phyloP scores from a whole-genome alignment of 148 eudicot species.

The Camellia sinensis region DNA sequence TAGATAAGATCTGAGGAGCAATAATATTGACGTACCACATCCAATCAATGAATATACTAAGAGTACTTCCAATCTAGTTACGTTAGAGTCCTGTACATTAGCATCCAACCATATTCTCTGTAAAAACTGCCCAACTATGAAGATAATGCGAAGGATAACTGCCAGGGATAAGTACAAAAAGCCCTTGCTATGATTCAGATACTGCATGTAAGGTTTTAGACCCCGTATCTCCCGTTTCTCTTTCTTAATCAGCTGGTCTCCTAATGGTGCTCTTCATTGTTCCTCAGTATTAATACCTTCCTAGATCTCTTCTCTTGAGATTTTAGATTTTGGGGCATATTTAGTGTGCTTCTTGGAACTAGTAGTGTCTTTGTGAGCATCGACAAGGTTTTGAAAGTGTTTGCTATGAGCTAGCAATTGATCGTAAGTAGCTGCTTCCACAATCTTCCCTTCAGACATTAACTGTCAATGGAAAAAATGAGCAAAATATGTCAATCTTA shows the following conservation, averaged over 20 bases:
- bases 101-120: slow-evolving; percentile 55
- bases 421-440: slow-evolving; percentile 37
- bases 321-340: slow-evolving; percentile 5
- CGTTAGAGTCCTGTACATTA: slow-evolving; percentile 28
- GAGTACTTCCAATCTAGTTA: slow-evolving; percentile 25
- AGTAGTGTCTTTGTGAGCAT: slow-evolving; percentile 29
- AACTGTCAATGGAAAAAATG: slow-evolving; percentile 26
- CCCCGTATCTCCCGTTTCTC: slow-evolving; percentile 54
- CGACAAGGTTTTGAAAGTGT: slow-evolving; percentile 39
- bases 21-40: slow-evolving; percentile 27
- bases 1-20: slow-evolving; percentile 37
- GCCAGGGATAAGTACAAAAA: slow-evolving; percentile 40
- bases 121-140: slow-evolving; percentile 39
- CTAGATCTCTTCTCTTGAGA: slow-evolving; percentile 17
- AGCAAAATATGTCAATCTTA: neutral
- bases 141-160: slow-evolving; percentile 27
- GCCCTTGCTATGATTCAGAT: slow-evolving; percentile 41
- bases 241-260: slow-evolving; percentile 49
- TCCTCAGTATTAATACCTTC: slow-evolving; percentile 9
- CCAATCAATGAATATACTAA: slow-evolving; percentile 36
- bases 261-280: slow-evolving; percentile 10
- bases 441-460: slow-evolving; percentile 46
- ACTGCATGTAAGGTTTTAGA: too few relatives aligned
- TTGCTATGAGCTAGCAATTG: slow-evolving; percentile 33
- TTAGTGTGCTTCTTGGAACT: slow-evolving; percentile 5